Evolutionary conservation across 805 yeast genomes (phyloP).

Genomic region (Helenozyma baotianmanensis): DNA sequence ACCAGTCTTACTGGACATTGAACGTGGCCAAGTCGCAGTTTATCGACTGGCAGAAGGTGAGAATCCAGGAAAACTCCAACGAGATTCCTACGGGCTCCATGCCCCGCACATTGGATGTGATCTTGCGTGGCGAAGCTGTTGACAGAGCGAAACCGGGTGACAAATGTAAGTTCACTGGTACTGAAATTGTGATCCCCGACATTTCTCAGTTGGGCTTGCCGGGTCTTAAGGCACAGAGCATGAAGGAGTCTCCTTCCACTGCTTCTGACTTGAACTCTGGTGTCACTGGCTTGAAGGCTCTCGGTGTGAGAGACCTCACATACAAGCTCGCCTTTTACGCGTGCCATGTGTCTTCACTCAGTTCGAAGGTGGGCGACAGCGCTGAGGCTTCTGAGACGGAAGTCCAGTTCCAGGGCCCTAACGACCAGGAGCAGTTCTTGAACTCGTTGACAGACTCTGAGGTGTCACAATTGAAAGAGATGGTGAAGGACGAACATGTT

Average conservation of each 20-base stretch:
- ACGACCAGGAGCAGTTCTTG: constrained; percentile 77
- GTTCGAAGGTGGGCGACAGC: constrained; percentile 25
- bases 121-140: constrained; percentile 88
- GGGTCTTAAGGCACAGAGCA: constrained; percentile 83
- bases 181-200: constrained; percentile 93
- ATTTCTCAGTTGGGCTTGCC: constrained; percentile 91
- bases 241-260: constrained; percentile 58
- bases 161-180: constrained; percentile 88
- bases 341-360: constrained; percentile 74
- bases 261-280: constrained; percentile 78
- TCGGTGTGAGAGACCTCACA: constrained; percentile 94
- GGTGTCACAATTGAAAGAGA: constrained; percentile 75
- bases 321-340: constrained; percentile 89
- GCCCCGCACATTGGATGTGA: constrained; percentile 95
- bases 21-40: constrained; percentile 81
- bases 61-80: constrained; percentile 93
- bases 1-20: constrained; percentile 81
- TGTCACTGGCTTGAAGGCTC: constrained; percentile 78
- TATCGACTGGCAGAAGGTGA: constrained; percentile 93
- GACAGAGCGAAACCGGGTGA: constrained; percentile 98
- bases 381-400: constrained; percentile 19
- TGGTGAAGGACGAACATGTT: constrained; percentile 86
- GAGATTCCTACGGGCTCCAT: constrained; percentile 98
- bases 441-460: constrained; percentile 77
- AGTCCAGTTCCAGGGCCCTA: constrained; percentile 43